Evolutionary conservation across 2,329 filamentous ascomycete species (phyloP).

Genomic region (Colletotrichum kahawae): DNA sequence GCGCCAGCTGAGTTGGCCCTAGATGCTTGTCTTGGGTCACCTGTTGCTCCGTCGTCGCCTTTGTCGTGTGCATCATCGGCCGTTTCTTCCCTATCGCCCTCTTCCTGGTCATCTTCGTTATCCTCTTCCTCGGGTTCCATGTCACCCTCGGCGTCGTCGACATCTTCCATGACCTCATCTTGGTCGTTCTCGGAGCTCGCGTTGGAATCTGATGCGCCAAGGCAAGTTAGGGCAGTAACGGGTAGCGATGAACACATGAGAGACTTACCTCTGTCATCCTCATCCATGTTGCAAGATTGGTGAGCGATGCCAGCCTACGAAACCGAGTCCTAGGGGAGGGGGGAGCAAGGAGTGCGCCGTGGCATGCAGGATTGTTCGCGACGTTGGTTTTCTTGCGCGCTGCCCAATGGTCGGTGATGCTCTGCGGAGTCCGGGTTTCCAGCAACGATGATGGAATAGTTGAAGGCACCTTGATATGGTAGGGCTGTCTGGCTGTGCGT

Average conservation of each 20-base stretch:
- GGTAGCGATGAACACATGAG: no score
- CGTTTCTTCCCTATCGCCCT: constrained; percentile 39
- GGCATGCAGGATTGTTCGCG: neutral
- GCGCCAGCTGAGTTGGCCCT: constrained; percentile 28
- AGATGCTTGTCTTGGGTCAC: constrained; percentile 18
- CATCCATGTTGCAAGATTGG: constrained; percentile 26
- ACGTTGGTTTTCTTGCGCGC: neutral
- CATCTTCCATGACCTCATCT: constrained; percentile 64
- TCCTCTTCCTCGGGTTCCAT: constrained; percentile 38
- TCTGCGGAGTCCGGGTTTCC: neutral
- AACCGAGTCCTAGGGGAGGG: neutral
- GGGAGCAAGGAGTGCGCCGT: neutral
- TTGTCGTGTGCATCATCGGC: constrained; percentile 33
- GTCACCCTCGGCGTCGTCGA: constrained; percentile 39
- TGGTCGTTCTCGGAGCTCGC: constrained; percentile 51
- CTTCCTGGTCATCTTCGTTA: constrained; percentile 37
- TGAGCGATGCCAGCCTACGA: neutral
- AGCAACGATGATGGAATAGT: neutral
- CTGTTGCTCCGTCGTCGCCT: constrained; percentile 48
- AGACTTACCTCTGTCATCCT: constrained; percentile 31
- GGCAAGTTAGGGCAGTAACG: neutral
- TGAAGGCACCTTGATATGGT: neutral
- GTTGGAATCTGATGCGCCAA: constrained; percentile 34
- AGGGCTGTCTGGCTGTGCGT: neutral
- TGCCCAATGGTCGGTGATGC: neutral